Evolutionary conservation across 2,329 filamentous ascomycete genomes (phyloP), one percentile per base, ranked within the genome.

Genomic region (Colletotrichum abscissum): DNA sequence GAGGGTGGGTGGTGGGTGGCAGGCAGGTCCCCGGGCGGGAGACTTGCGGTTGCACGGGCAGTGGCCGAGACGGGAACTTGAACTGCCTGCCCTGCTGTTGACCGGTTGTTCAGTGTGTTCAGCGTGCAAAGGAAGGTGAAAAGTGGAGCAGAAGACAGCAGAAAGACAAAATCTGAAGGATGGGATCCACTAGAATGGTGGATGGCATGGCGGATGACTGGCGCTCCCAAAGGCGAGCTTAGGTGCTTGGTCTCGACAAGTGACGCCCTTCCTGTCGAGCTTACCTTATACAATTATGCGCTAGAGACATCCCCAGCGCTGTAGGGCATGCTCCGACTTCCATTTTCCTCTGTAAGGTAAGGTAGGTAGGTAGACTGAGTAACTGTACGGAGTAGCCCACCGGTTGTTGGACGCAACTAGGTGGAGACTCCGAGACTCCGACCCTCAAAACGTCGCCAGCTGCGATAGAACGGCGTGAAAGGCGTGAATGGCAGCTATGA

Each of bases 181-280:
- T 38, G 19, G 42, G 8, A 2, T 63, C 57, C 58, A 65, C 62
- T 22, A 54, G n/a, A 19, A 28, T 42, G 42, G 54, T 67, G 46
- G n/a, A 35, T 63, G 49, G n/a, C 30, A 35, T 57, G 19, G 28
- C 30, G 16, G 62, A 42, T 64, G 49, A 64, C 62, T 38, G 28
- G 42, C n/a, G 19, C 26, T 30, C 38, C 8, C 19, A 38, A 16
- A 12, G 30, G 5, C 16, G 58, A 35, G 57, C 57, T 24, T 26
- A 7, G 33, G 22, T n/a, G 57, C 57, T 24, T 26, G 33, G 33
- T 30, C n/a, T 30, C n/a, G 42, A 54, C 58, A 54, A 55, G 49
- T 54, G 65, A 72, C 69, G 69, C 65, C 69, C 69, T 72, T 69
- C 69, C 35, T 54, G 58, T 72, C 57, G 56, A 70, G 46, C 42